Evolutionary conservation across 441 rosid species (phyloP).

Genomic region (Croton setiger): DNA sequence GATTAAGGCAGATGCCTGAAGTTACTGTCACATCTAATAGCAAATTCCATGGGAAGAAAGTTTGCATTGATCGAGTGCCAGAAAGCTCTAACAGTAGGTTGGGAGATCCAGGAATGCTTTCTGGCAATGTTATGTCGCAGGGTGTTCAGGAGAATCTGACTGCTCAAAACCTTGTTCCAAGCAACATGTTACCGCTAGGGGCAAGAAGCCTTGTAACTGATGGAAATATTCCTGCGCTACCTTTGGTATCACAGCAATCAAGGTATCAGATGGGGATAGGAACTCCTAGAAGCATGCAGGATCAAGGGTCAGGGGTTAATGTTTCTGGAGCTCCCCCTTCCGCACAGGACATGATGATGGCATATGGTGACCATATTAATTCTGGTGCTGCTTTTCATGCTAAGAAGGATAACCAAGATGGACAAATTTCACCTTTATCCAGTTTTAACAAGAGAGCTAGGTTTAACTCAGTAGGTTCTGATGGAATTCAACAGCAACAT

Average conservation of each 20-base stretch:
- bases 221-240: constrained; percentile 44
- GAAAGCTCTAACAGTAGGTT: constrained; percentile 59
- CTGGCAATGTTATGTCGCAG: constrained; percentile 50
- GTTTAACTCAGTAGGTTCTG: constrained; percentile 44
- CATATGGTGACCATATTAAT: constrained; percentile 56
- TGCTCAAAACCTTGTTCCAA: constrained; percentile 52
- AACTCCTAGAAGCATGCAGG: constrained; percentile 54
- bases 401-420: constrained; percentile 77
- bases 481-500: constrained; percentile 67
- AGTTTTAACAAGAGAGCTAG: constrained; percentile 63
- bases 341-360: constrained; percentile 62
- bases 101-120: constrained; percentile 44
- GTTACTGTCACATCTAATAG: constrained; percentile 54
- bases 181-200: constrained; percentile 42
- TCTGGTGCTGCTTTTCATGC: constrained; percentile 48
- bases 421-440: constrained; percentile 61
- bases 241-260: constrained; percentile 52
- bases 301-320: constrained; percentile 51
- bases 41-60: constrained; percentile 75
- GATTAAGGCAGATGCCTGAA: constrained; percentile 68
- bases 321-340: constrained; percentile 54
- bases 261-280: constrained; percentile 53
- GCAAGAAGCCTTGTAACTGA: constrained; percentile 54
- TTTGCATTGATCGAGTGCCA: constrained; percentile 64
- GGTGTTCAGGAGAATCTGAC: constrained; percentile 52